Conservation (phyloP, 768 basidiomycete species). For the Boletus eberwhitei region DNA sequence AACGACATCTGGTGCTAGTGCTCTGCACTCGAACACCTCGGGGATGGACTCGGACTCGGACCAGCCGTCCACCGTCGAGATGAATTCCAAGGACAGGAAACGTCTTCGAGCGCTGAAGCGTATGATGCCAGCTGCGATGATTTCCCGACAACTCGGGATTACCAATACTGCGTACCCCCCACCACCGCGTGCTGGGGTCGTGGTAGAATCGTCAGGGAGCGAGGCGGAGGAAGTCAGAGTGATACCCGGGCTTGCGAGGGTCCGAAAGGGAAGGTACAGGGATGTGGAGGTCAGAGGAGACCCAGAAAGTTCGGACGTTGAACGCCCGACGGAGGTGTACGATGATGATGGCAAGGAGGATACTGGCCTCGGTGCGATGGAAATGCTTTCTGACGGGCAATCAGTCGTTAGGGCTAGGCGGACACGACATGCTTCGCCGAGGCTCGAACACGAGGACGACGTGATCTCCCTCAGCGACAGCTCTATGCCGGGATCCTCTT, state of each 20-base stretch:
- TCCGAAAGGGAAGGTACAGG: slow-evolving; percentile 35
- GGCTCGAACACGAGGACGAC: slow-evolving; percentile 2
- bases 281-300: slow-evolving; percentile 55
- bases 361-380: background rate
- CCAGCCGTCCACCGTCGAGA: slow-evolving; percentile 7
- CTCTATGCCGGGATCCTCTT: slow-evolving; percentile 5
- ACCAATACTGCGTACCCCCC: slow-evolving; percentile 10
- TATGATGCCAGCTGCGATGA: slow-evolving; percentile 57
- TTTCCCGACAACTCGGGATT: slow-evolving; percentile 32
- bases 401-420: slow-evolving; percentile 24
- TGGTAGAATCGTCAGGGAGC: slow-evolving; percentile 20
- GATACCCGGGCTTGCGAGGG: slow-evolving; percentile 51
- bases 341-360: background rate
- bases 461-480: slow-evolving; percentile 25
- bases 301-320: slow-evolving; percentile 54
- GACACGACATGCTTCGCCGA: slow-evolving; percentile 9
- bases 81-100: slow-evolving; percentile 34
- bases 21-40: slow-evolving; percentile 15
- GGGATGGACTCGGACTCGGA: slow-evolving; percentile 20
- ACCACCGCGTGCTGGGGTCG: slow-evolving; percentile 7
- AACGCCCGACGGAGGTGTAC: background rate
- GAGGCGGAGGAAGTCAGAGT: slow-evolving; percentile 39
- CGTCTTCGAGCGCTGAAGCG: slow-evolving; percentile 38
- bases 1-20: slow-evolving; percentile 18
- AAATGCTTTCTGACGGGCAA: slow-evolving; percentile 11